Base-by-base conservation (phyloP, 768 basidiomycete species). In the Antrodiella citrinella region DNA sequence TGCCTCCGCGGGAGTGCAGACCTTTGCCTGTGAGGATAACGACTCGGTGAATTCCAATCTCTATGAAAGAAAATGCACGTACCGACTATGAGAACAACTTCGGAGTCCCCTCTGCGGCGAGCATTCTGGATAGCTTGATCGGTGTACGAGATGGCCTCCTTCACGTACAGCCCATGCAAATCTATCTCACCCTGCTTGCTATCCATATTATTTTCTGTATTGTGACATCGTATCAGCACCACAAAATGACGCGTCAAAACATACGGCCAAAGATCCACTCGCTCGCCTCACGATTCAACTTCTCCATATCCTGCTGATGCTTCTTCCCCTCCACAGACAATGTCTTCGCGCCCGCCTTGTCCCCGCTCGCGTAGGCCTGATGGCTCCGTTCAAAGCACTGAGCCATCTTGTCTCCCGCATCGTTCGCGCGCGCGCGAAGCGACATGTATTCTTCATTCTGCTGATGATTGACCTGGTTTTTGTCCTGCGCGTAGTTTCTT, bases 141-240 rank as follows among this genome's bases (percentile, higher is more conserved):
- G 1, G 80, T 82, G 47, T 75, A 76, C 40, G 76, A 70, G 44
- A 95, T 80, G 19, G 93, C 91, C 67, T 98, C 95, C 61, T 91
- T 91, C 53, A 95, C 93, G 65, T 90, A 95, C 3, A 98, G 69
- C 1, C 91, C 94, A 61, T 97, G 94, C 20, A 97, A 69, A 65
- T 97, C 90, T 42, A 96, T 70, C 64, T 92, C 87, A 1, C 84
- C 87, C 0, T 75, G 75, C 51, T 76, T 65, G 47, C 83, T 82
- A 53, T 86, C 81, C 78, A 84, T 74, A 69, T 94, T 92, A 57
- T 90, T 91, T 65, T 84, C 87, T 89, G 54, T 21, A 10, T 4
- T 23, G n/a, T 22, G 19, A 49, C 30, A 43, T 43, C 43, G 53
- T 24, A 48, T n/a, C 22, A 22, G 12, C 5, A n/a, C n/a, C n/a